These are phyloP conservation scores for Quercus variabilis DNA, from an alignment of 306 rosid genomes.

Conservation along the genomic window DNA sequence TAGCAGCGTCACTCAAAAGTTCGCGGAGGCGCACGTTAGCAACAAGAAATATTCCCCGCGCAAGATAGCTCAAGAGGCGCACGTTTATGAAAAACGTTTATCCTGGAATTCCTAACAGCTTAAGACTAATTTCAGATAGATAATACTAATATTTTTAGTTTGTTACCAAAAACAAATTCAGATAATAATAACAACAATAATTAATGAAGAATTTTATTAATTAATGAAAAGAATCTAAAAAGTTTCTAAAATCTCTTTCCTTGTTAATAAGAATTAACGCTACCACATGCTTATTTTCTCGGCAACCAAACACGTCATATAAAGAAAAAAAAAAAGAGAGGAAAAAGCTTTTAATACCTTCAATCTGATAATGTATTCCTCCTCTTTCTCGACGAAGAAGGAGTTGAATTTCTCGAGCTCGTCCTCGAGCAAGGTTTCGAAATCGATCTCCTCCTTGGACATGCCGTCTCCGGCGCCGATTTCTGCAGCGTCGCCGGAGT, in stretches of 20 bases:
- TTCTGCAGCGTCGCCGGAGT: slow-evolving; percentile 3
- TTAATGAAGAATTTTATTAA: too few relatives aligned
- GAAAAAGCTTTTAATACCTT: slow-evolving; percentile 44
- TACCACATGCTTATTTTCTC: neutral
- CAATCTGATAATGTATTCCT: slow-evolving; percentile 85
- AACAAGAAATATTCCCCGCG: too few relatives aligned
- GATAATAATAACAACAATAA: neutral
- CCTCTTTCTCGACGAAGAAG: slow-evolving; percentile 94
- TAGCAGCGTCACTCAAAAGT: too few relatives aligned
- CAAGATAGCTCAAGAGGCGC: too few relatives aligned
- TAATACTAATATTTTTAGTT: too few relatives aligned
- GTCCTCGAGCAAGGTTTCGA: slow-evolving; percentile 57
- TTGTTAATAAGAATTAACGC: neutral
- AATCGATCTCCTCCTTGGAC: slow-evolving; percentile 69
- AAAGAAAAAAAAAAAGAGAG: neutral
- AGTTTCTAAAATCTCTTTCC: neutral
- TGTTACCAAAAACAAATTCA: too few relatives aligned
- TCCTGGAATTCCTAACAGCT: neutral
- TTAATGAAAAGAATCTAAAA: neutral
- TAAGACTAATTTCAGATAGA: neutral
- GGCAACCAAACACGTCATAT: slow-evolving; percentile 16
- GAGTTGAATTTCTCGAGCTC: slow-evolving; percentile 90
- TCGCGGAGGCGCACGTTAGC: too few relatives aligned
- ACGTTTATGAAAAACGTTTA: neutral
- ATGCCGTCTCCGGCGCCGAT: slow-evolving; percentile 22